These are phyloP conservation scores for Apiospora koreana DNA, from an alignment of 2,329 filamentous ascomycete species.

Conservation along the genomic window DNA sequence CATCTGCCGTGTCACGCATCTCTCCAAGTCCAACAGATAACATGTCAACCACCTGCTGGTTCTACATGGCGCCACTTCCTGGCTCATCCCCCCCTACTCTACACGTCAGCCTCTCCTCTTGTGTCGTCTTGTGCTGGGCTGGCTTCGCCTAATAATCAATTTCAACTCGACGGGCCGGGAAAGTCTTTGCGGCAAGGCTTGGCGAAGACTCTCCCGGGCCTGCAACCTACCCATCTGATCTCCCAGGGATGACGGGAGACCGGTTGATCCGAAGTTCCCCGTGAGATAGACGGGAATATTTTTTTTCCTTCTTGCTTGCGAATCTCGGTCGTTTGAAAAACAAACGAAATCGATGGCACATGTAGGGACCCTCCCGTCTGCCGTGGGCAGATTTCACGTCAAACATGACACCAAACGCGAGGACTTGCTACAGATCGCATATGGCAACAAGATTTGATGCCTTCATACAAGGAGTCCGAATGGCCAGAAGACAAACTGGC, in stretches of 20 bases:
- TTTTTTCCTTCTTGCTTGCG: background rate
- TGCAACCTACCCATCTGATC: background rate
- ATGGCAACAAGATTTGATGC: background rate
- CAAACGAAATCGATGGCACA: background rate
- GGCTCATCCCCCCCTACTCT: background rate
- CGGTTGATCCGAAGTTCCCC: background rate
- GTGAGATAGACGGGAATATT: background rate
- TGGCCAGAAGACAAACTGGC: background rate
- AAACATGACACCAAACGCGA: constrained; percentile 7
- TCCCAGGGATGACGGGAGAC: background rate
- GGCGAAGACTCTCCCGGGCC: background rate
- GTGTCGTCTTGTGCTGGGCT: background rate
- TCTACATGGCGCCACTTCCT: constrained; percentile 6
- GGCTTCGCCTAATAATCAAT: background rate
- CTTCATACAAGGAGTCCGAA: background rate
- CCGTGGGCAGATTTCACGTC: constrained; percentile 7
- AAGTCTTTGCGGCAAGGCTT: background rate
- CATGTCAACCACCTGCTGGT: constrained; percentile 10
- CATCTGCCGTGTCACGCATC: background rate
- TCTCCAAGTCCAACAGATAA: background rate
- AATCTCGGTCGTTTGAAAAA: background rate
- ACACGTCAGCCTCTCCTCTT: background rate
- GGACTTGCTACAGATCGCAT: constrained; percentile 7
- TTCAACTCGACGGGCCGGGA: constrained; percentile 10
- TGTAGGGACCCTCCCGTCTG: constrained; percentile 10